Evolutionary conservation across 495 filamentous ascomycete genomes (phyloP).

Genomic region (Neohortaea acidophila): DNA sequence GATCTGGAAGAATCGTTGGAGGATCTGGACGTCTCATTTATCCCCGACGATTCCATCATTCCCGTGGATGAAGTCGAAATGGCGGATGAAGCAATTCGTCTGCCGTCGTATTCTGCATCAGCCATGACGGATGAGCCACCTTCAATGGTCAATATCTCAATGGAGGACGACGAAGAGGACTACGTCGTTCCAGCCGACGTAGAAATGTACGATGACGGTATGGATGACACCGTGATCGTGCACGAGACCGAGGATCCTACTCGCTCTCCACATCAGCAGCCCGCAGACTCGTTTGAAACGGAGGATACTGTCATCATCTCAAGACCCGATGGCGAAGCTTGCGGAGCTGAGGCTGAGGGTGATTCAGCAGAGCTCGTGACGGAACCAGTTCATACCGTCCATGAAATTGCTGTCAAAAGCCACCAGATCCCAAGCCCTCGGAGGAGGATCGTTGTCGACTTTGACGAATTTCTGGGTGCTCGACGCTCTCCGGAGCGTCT

Average conservation of each 20-base stretch:
- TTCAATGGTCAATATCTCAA: neutral
- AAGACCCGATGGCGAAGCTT: too few species aligned
- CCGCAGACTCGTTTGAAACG: constrained; percentile 1
- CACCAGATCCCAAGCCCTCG: too few species aligned
- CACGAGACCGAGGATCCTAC: neutral
- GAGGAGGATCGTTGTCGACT: too few species aligned
- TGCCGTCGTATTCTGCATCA: too few species aligned
- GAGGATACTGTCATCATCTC: constrained; percentile 11
- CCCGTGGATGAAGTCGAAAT: neutral
- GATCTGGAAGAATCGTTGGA: neutral
- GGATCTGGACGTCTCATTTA: constrained; percentile 1
- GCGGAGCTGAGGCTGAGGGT: too few species aligned
- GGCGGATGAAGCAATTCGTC: neutral
- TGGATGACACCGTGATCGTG: constrained; percentile 11
- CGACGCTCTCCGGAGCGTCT: too few species aligned
- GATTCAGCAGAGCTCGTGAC: too few species aligned
- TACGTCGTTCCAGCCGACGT: neutral
- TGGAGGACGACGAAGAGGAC: neutral
- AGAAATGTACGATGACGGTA: constrained; percentile 2
- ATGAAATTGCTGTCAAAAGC: too few species aligned
- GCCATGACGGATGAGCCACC: too few species aligned
- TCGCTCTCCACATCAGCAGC: neutral
- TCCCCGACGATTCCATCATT: constrained; percentile 2
- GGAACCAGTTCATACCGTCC: too few species aligned
- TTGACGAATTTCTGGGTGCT: too few species aligned